Base-by-base conservation (phyloP, 495 filamentous ascomycete species). In the Penicillium psychrofluorescens region DNA sequence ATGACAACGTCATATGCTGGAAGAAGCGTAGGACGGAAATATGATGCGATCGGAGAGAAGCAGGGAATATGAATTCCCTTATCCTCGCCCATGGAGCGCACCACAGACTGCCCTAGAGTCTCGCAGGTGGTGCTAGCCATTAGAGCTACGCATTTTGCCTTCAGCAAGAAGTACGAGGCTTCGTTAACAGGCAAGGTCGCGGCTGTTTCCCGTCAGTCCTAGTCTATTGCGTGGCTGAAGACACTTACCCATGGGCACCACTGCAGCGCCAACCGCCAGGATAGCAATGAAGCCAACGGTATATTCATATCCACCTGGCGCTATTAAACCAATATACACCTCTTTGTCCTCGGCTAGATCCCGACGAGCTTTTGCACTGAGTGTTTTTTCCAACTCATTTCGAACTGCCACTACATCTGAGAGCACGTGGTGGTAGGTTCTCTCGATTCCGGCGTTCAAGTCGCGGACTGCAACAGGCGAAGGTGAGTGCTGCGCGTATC, bases 271-370 rank as follows among this genome's bases (percentile, higher is more conserved):
- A 1, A 71, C 29, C 1, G 72, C 68, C 10, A 73, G 53, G 9
- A 68, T 63, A 0, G 70, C 64, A 11, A 72, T 53, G 40, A 73
- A 64, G 1, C 62, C 69, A 8, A 74, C 68, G 1, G 68, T 60
- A 30, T 68, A 75, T 41, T 74, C 72, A 48, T 74, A 75, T 0
- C 71, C 67, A 1, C 72, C 71, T 0, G 69, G 58, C 4, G 67
- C 70, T 12, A 75, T 48, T 4, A 75, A 42, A 2, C 63, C 68
- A 44, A 75, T 62, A 44, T 66, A 74, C 8, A 75, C 64, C 44
- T 72, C 71, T 10, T 65, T 55, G 16, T 64, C 49, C 7, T 50
- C 48, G 4, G 53, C 46, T 1, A 75, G 47, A 9, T 61, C 50
- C 0, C 36, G 41, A 15, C 48, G 48, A 29, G 43, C 46, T 32